Base-by-base conservation (phyloP, 176 grass and related monocot genomes). In the Oryza longistaminata region DNA sequence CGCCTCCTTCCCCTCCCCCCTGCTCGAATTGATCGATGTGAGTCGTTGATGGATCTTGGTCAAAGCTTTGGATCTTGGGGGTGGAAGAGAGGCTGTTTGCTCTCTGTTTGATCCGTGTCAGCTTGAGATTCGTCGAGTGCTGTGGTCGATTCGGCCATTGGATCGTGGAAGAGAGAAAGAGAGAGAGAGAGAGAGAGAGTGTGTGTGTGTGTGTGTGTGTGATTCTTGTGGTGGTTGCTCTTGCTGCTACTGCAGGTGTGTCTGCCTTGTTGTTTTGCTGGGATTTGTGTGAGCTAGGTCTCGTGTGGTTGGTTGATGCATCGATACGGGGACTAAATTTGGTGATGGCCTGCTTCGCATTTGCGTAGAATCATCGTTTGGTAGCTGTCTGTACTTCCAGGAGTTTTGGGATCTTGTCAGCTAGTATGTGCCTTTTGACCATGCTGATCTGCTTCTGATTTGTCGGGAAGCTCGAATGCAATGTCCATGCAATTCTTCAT, bases 21-120 rank as follows among this genome's bases (percentile, higher is more conserved):
- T 58, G 79, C 73, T 83, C 49, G 46, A 78, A 48, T n/a, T 68
- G 72, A 13, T 70, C 39, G 33, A 8, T 44, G 64, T 37, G 6
- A 42, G 48, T 25, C 71, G 14, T 39, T 6, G 0, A 40, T 27
- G 76, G 77, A 86, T 92, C 75, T 81, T 81, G 65, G 84, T 79
- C 69, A 61, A 85, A 78, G 45, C 24, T 67, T 67, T 46, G 64
- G 71, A 91, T 93, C 68, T 90, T 80, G 24, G 64, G 64, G 39
- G 50, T 21, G 50, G 77, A 69, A 37, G 24, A 48, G 46, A 49
- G 46, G 46, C 50, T 19, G 15, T 7, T 53, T 19, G 15, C 50
- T 6, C 50, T 53, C 2, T 3, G 50, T 1, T 53, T 19, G 50
- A 53, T 53, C 50, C 6, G 16, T 19, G 37, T 70, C 74, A 64